Base-by-base conservation (phyloP, 2,329 filamentous ascomycete genomes). In the Periglandula ipomoeae region DNA sequence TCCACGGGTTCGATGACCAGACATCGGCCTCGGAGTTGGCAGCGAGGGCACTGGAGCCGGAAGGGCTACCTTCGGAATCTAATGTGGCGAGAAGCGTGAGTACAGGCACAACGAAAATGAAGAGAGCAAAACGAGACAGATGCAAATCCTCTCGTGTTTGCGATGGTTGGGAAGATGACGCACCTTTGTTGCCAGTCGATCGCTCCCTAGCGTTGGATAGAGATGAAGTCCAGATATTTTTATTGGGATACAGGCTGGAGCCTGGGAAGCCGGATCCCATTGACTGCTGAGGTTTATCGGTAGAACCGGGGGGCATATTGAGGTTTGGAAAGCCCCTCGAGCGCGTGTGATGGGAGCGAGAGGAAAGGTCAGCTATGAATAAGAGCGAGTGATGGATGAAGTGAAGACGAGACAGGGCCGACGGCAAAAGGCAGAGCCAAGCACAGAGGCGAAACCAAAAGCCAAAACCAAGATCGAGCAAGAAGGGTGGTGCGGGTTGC, bases 31-130 rank as follows among this genome's bases (percentile, higher is more conserved):
- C 83, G 9, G 85, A 86, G 38, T 81, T 79, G 40, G 79, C 74
- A 51, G 86, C 74, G 35, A 89, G 71, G 50, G 84, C 85, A 52
- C 81, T 76, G 5, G 85, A 87, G 44, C 85, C 85, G 3, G 80
- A 82, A 59, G 83, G 79, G 48, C 59, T 56, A 24, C 61, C 59
- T 48, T 66, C 59, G 49, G 59, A 47, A 17, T 64, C 64, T 64
- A 34, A 6, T 6, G 11, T 27, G 44, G 17, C 23, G 50, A 22
- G 22, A 17, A 39, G 30, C 24, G 44, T 13, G 55, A 10, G 39
- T 3, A 19, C 13, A 23, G 5, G n/a, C 10, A 26, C 24, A 20
- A 11, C 58, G 48, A 59, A 58, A 45, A 50, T 37, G 50, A 26
- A 10, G 23, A 27, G 35, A 26, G 37, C 40, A 41, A 40, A 15